Percentiles rank a stretch among this genome's conserved stretches.
Evolutionary conservation across 352 stramenopile species (phyloP).

Genomic region (Globisporangium paroecandrum): DNA sequence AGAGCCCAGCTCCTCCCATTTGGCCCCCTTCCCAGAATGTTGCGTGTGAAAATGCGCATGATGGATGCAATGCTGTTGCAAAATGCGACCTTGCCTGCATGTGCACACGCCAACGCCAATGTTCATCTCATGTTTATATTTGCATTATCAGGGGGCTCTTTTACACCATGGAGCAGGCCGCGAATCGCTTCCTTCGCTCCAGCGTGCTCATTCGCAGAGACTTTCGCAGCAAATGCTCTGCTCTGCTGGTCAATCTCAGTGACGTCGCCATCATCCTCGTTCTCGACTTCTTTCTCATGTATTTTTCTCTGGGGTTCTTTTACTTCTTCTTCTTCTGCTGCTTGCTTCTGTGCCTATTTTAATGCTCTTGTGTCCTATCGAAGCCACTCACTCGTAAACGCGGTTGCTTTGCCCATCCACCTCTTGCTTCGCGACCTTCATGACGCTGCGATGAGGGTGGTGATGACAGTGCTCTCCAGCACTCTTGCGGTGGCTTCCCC

Average conservation of each 20-base stretch:
- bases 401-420: background rate
- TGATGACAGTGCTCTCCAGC: too few species aligned
- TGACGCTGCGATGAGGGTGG: background rate
- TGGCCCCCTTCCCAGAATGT: background rate
- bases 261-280: background rate
- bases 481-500: conserved; percentile 3
- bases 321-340: conserved; percentile 2
- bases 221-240: background rate
- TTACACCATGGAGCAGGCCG: background rate
- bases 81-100: background rate
- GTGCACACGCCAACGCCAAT: background rate
- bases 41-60: conserved; percentile 2
- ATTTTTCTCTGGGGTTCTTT: background rate
- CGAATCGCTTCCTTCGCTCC: conserved; percentile 7
- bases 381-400: background rate
- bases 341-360: conserved; percentile 10
- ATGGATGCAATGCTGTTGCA: background rate
- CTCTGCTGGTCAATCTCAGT: background rate
- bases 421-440: background rate
- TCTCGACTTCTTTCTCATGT: background rate
- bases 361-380: conserved; percentile 15
- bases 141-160: background rate
- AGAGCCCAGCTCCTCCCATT: conserved; percentile 8
- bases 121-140: conserved; percentile 6
- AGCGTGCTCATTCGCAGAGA: background rate